These are phyloP conservation scores for Podaxis rugospora DNA, from an alignment of 768 basidiomycete genomes.

Conservation along the genomic window DNA sequence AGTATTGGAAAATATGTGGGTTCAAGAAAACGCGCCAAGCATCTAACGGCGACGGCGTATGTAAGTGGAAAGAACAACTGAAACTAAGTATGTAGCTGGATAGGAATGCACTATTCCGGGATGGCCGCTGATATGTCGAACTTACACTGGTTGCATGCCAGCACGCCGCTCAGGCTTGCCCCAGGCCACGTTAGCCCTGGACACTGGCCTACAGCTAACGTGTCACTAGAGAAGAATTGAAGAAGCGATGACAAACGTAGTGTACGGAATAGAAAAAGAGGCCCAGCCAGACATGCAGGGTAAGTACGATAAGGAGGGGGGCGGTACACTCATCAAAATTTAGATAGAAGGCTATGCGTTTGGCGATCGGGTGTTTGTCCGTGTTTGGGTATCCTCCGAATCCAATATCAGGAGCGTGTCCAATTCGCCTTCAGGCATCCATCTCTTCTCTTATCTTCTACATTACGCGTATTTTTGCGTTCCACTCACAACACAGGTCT, in stretches of 20 bases:
- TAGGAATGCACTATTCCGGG: background rate
- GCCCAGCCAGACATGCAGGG: slow-evolving; percentile 2
- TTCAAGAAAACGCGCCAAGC: background rate
- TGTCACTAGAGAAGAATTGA: background rate
- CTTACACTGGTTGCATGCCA: background rate
- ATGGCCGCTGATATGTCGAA: background rate
- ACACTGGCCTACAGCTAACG: background rate
- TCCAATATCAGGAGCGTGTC: slow-evolving; percentile 18
- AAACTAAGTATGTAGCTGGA: no score
- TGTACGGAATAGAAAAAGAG: background rate
- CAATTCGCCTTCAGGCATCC: background rate
- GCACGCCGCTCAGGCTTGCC: background rate
- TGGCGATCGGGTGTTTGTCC: background rate
- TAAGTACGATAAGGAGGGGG: background rate
- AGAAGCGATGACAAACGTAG: background rate
- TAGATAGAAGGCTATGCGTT: slow-evolving; percentile 3
- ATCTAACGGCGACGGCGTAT: background rate
- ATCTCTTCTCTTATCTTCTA: slow-evolving; percentile 8
- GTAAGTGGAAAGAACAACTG: background rate
- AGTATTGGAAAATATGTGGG: background rate
- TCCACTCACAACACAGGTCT: slow-evolving; percentile 16
- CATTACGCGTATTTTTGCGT: slow-evolving; percentile 20
- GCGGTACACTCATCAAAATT: background rate
- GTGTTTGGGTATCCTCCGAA: slow-evolving; percentile 22
- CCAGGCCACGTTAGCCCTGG: background rate